Evolutionary conservation across 257 asterid species (phyloP), one percentile per base, ranked within the genome.

Genomic region (Nyctanthes arbortristis): DNA sequence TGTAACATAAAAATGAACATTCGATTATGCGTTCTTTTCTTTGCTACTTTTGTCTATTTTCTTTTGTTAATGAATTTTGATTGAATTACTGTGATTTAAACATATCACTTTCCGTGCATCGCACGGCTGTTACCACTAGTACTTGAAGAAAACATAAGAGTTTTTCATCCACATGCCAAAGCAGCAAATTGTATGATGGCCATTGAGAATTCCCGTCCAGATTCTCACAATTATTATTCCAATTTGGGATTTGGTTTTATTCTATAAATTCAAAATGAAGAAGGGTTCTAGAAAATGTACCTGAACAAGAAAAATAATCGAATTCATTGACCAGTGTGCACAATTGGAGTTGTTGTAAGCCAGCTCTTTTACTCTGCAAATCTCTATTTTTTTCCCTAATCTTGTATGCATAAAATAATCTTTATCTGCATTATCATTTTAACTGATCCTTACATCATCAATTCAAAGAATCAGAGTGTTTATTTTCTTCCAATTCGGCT

Each of bases 321-420:
- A 60, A n/a, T 43, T 47, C 61, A 30, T 74, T 66, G 77, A 76
- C 75, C 75, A 56, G 63, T 66, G 72, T 72, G 78, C 59, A 66
- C 79, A 77, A 57, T 73, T 73, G 74, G 76, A 79, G 81, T 79
- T 82, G 63, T 84, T 66, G 90, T 85, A 84, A 84, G 94, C 82
- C 85, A 75, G 85, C 80, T 71, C 78, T 75, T n/a, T n/a, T 24
- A 71, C 69, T 75, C 85, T 74, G 79, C 78, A 73, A 64, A 61
- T 67, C 71, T 5, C 72, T 64, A n/a, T 70, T 63, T 71, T 68
- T 70, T 67, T 33, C 31, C 58, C 16, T 2, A n/a, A 18, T n/a
- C 5, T 6, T 2, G 7, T 74, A 52, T 45, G 37, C 25, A 67
- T 65, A 28, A 47, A 72, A 68, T 63, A 66, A 70, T 75, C 55